Percentiles rank a stretch among this genome's conserved stretches.
These are phyloP conservation scores for Mycena polygramma DNA, from an alignment of 768 basidiomycete species.

Conservation along the genomic window DNA sequence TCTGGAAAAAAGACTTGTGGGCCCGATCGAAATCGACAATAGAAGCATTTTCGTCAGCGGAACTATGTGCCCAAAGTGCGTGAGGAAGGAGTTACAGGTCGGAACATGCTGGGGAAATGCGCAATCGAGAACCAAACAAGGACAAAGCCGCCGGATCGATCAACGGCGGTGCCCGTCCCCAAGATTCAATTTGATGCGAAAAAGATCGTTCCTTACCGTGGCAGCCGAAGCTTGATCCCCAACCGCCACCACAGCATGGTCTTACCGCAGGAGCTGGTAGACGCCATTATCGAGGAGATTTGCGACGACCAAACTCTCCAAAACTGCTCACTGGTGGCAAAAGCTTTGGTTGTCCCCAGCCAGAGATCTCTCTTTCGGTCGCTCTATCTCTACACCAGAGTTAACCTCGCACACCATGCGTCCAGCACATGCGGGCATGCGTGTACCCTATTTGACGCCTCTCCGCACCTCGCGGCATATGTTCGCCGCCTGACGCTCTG, in stretches of 20 bases:
- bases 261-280: background rate
- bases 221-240: background rate
- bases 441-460: background rate
- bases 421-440: background rate
- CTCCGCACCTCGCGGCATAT: background rate
- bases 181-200: too few relatives aligned
- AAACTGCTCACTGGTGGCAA: background rate
- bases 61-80: too few relatives aligned
- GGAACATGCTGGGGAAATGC: too few relatives aligned
- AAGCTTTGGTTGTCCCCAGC: background rate
- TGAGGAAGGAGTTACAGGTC: too few relatives aligned
- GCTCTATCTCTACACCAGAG: background rate
- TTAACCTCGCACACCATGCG: background rate
- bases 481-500: slow-evolving; percentile 1
- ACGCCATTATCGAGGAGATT: background rate
- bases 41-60: too few relatives aligned
- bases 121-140: too few relatives aligned
- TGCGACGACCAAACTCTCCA: too few relatives aligned
- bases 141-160: too few relatives aligned
- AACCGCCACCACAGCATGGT: background rate
- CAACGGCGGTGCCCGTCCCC: too few relatives aligned
- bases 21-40: too few relatives aligned
- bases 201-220: background rate
- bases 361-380: background rate
- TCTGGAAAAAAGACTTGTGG: too few relatives aligned